Evolutionary conservation across 495 filamentous ascomycete species (phyloP).

Genomic region (Hyaloscypha hepaticicola): DNA sequence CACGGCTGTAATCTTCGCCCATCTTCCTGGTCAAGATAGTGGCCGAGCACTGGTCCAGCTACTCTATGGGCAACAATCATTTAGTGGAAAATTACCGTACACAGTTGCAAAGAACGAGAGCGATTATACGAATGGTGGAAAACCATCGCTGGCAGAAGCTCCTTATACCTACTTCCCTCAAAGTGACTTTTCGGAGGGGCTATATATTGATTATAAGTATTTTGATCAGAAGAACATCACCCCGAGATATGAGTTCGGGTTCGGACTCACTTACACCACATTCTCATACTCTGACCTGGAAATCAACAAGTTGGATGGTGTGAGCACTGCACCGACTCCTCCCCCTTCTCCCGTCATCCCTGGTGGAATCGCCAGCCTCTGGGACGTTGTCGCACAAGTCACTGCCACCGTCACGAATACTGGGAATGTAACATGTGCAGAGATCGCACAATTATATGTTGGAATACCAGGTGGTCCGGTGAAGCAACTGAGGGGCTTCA

Average conservation of each 20-base stretch:
- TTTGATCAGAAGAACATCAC: slow-evolving; percentile 69
- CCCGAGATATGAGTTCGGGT: slow-evolving; percentile 89
- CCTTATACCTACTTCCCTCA: slow-evolving; percentile 48
- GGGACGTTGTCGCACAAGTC: slow-evolving; percentile 65
- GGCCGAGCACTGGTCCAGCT: slow-evolving; percentile 56
- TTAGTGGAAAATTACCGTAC: slow-evolving; percentile 68
- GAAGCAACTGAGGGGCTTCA: slow-evolving; percentile 64
- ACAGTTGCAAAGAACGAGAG: slow-evolving; percentile 62
- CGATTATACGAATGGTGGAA: slow-evolving; percentile 56
- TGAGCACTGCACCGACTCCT: slow-evolving; percentile 32
- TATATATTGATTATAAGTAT: slow-evolving; percentile 66
- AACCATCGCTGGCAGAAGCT: slow-evolving; percentile 33
- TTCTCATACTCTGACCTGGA: slow-evolving; percentile 50
- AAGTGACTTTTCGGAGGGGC: slow-evolving; percentile 62
- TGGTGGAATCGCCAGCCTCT: slow-evolving; percentile 79
- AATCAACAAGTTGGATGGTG: slow-evolving; percentile 32
- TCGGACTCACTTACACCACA: slow-evolving; percentile 66
- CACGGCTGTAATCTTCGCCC: slow-evolving; percentile 59
- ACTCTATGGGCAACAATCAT: slow-evolving; percentile 58
- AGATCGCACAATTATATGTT: slow-evolving; percentile 77
- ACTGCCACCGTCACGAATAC: slow-evolving; percentile 80
- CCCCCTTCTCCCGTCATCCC: slow-evolving; percentile 55
- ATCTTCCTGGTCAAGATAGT: slow-evolving; percentile 61
- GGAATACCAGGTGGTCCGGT: slow-evolving; percentile 54
- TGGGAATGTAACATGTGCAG: slow-evolving; percentile 67